Percentiles rank a stretch among this genome's conserved stretches.
Conservation (phyloP, 768 basidiomycete genomes). For the Leccinum fibrillosum region DNA sequence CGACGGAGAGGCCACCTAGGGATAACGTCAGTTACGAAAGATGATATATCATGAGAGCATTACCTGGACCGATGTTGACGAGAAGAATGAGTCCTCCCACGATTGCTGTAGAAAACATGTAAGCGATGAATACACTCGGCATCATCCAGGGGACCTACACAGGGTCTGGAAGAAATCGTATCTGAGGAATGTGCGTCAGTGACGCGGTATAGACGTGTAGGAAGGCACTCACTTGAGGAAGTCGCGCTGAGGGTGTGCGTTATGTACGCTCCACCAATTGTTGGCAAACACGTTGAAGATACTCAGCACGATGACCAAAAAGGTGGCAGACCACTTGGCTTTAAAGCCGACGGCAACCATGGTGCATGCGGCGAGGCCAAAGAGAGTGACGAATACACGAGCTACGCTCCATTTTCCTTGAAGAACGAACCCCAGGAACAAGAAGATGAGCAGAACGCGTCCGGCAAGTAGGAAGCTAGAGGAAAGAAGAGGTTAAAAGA, state of each 20-base stretch:
- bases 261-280: constrained; percentile 96
- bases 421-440: constrained; percentile 96
- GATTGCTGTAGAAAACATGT: constrained; percentile 52
- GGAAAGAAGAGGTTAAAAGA: background rate
- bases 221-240: constrained; percentile 84
- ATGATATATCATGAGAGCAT: constrained; percentile 10
- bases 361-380: constrained; percentile 87
- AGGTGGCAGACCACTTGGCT: constrained; percentile 97
- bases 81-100: constrained; percentile 96
- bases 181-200: constrained; percentile 41
- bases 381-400: constrained; percentile 81
- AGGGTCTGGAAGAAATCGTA: constrained; percentile 99
- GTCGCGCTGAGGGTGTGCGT: constrained; percentile 91
- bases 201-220: background rate
- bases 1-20: constrained; percentile 88
- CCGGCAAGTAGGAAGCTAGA: constrained; percentile 93
- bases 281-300: constrained; percentile 98
- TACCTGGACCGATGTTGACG: constrained; percentile 97
- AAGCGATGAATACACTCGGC: background rate
- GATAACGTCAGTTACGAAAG: background rate
- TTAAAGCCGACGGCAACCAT: constrained; percentile 99
- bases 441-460: constrained; percentile 95
- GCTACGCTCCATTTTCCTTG: constrained; percentile 89
- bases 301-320: constrained; percentile 88
- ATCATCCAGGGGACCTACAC: constrained; percentile 37